Percentiles rank a stretch among this genome's conserved stretches.
Evolutionary conservation across 768 basidiomycete genomes (phyloP).

Genomic region (Kwoniella dendrophila): DNA sequence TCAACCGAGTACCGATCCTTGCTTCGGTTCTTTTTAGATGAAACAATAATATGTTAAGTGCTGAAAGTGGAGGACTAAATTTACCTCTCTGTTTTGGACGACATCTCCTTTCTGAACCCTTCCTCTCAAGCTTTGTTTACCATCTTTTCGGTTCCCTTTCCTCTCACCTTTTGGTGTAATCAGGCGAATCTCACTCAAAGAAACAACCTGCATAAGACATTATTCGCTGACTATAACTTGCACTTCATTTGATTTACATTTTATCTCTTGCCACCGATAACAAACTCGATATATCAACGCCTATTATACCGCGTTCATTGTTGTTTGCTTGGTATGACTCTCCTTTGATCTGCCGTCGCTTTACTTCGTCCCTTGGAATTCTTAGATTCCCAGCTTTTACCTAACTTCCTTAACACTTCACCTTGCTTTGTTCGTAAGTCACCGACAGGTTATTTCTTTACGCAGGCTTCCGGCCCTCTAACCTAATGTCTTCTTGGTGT

Average conservation of each 20-base stretch:
- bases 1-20: constrained; percentile 12
- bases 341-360: constrained; percentile 1
- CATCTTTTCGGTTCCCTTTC: constrained; percentile 1
- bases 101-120: neutral
- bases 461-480: neutral
- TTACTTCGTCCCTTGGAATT: neutral
- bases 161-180: neutral
- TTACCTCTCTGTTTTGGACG: no score
- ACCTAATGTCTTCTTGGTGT: neutral
- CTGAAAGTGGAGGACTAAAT: no score
- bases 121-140: neutral
- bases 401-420: constrained; percentile 2
- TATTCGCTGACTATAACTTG: constrained; percentile 1
- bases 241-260: neutral
- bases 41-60: no score
- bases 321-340: neutral
- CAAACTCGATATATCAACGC: neutral
- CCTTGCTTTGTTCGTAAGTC: constrained; percentile 20
- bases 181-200: neutral
- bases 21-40: constrained; percentile 16
- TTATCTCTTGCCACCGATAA: constrained; percentile 6
- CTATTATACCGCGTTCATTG: neutral
- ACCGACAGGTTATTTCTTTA: neutral
- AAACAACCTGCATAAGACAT: neutral
- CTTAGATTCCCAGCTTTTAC: neutral